Evolutionary conservation across 805 yeast genomes (phyloP), one percentile per base, ranked within the genome.

Genomic region (Peterozyma toletana): DNA sequence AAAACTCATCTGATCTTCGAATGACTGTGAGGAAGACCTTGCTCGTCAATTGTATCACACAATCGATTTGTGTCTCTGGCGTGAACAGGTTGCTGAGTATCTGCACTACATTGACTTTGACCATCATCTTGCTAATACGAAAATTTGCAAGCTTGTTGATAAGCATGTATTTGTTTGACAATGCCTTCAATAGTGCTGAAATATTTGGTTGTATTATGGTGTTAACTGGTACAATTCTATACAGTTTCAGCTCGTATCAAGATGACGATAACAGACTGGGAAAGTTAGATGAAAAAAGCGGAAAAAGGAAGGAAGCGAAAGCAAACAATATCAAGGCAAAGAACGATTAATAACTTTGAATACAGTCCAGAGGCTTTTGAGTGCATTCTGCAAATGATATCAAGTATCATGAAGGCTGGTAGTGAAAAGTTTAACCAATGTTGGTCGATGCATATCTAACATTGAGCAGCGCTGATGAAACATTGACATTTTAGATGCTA

Each of bases 11-110:
- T n/a, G 21, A 36, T 10, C 14, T 30, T 21, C 35, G 16, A 9
- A 33, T 35, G 5, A 18, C 6, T 10, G n/a, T 37, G 9, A 3
- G 37, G 36, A 18, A 29, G 7, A 59, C 61, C 50, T 52, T 78
- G 15, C 11, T 60, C 3, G 49, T 67, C 11, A 81, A 80, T 52
- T 68, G 70, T 14, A 13, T 67, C 1, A 76, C 86, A 0, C 87
- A 81, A 57, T 68, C 73, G 50, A 41, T 78, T 3, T 85, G 95
- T 54, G 77, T 81, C 1, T 61, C 75, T 11, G 89, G 91, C 4
- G 91, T 84, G 11, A 82, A 80, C 53, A 67, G 66, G 53, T 62
- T 85, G 18, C 78, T 81, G 0, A 76, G 83, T 15, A 57, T 57
- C 7, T 70, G 81, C 1, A 66, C 75, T n/a, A 83, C 90, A 0